These are phyloP conservation scores for Lasiodiplodia gonubiensis DNA, from an alignment of 2,329 filamentous ascomycete genomes.

Conservation along the genomic window DNA sequence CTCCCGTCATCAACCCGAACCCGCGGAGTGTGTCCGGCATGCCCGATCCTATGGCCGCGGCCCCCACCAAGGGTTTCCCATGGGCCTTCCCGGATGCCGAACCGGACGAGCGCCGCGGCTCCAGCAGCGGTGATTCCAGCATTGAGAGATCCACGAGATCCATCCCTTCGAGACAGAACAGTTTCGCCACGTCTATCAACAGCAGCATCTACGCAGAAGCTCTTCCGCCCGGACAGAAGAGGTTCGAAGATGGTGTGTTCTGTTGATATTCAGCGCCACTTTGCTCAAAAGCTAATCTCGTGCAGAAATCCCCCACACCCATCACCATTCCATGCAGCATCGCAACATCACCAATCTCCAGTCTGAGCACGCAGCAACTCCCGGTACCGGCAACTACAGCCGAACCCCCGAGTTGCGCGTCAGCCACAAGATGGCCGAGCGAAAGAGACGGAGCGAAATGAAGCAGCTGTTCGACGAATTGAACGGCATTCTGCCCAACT, in stretches of 20 bases:
- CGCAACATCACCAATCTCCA: constrained; percentile 71
- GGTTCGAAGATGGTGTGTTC: constrained; percentile 67
- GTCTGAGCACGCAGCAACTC: constrained; percentile 62
- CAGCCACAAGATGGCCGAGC: constrained; percentile 83
- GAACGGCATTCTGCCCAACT: constrained; percentile 77
- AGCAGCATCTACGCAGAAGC: constrained; percentile 81
- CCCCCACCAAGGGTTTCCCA: constrained; percentile 80
- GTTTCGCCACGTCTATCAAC: constrained; percentile 76
- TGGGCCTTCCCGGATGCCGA: constrained; percentile 84
- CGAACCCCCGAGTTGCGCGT: constrained; percentile 80
- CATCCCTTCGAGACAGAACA: constrained; percentile 73
- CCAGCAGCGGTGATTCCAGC: constrained; percentile 56
- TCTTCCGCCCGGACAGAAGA: constrained; percentile 72
- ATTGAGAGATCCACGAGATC: constrained; percentile 58
- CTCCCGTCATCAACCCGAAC: constrained; percentile 75
- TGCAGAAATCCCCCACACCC: constrained; percentile 55
- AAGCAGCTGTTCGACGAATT: constrained; percentile 85
- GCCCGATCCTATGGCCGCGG: constrained; percentile 68
- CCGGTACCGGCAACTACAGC: constrained; percentile 76
- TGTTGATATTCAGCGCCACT: background rate
- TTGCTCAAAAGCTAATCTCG: constrained; percentile 35
- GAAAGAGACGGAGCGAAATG: constrained; percentile 86
- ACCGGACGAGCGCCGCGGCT: constrained; percentile 54
- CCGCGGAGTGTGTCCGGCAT: constrained; percentile 68
- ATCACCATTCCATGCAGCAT: constrained; percentile 79